Conservation (phyloP, 73 alveolate species). For the Paramecium octaurelia region DNA sequence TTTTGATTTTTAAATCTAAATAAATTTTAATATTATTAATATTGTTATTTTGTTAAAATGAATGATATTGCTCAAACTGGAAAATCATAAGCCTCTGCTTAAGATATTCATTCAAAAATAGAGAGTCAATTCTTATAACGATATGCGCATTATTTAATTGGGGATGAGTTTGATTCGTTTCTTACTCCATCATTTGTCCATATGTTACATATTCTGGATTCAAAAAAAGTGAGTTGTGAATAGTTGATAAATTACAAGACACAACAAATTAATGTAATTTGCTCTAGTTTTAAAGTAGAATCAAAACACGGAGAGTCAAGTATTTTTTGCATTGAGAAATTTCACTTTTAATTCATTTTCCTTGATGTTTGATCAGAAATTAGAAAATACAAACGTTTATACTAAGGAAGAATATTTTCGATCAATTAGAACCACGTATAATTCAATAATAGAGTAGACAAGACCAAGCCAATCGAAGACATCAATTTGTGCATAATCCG, state of each 20-base stretch:
- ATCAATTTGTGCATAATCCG: slow-evolving; percentile 13
- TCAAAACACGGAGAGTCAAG: slow-evolving; percentile 25
- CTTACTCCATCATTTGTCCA: slow-evolving; percentile 37
- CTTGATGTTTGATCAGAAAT: background rate
- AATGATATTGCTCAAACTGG: slow-evolving; percentile 41
- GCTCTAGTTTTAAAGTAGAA: background rate
- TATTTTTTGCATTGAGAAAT: slow-evolving; percentile 40
- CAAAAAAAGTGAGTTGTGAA: background rate
- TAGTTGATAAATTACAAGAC: slow-evolving; percentile 4
- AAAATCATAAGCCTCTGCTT: slow-evolving; percentile 49
- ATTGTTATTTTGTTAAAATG: background rate
- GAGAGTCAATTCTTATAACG: slow-evolving; percentile 13
- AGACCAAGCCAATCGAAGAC: slow-evolving; percentile 18
- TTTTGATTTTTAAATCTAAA: background rate
- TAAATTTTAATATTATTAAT: background rate
- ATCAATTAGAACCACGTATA: slow-evolving; percentile 40
- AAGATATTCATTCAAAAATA: slow-evolving; percentile 42
- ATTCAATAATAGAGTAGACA: background rate
- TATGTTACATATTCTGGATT: background rate
- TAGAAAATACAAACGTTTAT: slow-evolving; percentile 9
- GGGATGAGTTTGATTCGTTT: slow-evolving; percentile 5
- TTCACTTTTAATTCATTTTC: slow-evolving; percentile 43
- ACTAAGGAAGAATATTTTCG: background rate
- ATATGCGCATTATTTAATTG: slow-evolving; percentile 12
- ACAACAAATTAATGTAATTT: slow-evolving; percentile 10